Evolutionary conservation across 164 flowering plant genomes (phyloP).

Genomic region (Houttuynia cordata): DNA sequence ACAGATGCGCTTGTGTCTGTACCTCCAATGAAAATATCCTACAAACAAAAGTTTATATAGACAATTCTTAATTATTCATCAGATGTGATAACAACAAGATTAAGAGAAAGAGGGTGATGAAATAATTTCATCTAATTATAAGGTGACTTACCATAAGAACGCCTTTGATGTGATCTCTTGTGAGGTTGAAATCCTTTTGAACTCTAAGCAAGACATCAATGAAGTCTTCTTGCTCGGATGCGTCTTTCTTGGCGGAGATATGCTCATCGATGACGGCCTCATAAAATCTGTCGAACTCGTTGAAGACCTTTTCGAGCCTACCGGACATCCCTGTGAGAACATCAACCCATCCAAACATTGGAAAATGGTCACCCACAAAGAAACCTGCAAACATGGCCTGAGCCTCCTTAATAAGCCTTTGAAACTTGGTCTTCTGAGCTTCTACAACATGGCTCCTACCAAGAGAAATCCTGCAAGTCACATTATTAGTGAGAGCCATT

Average conservation of each 20-base stretch:
- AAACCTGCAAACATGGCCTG: neutral
- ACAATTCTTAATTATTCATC: no score
- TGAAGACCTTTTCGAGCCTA: no score
- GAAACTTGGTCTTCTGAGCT: neutral
- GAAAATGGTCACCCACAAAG: neutral
- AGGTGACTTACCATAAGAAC: slow-evolving; percentile 1
- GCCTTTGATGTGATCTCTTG: no score
- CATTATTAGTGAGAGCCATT: no score
- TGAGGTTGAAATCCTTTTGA: no score
- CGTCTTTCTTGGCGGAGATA: neutral
- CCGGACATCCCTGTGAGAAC: neutral
- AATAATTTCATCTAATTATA: neutral
- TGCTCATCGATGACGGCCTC: slow-evolving; percentile 1
- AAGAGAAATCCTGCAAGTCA: no score
- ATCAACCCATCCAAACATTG: slow-evolving; percentile 1
- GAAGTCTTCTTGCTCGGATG: neutral
- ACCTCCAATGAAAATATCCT: slow-evolving; percentile 2
- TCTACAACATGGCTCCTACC: no score
- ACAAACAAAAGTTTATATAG: neutral
- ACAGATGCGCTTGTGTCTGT: neutral
- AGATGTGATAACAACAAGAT: no score
- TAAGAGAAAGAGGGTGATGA: neutral
- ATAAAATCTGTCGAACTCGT: neutral
- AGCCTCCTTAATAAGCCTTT: neutral
- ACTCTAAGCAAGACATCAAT: slow-evolving; percentile 5